phyloP scores from a whole-genome alignment of 768 basidiomycete genomes.

The Russula earlei region DNA sequence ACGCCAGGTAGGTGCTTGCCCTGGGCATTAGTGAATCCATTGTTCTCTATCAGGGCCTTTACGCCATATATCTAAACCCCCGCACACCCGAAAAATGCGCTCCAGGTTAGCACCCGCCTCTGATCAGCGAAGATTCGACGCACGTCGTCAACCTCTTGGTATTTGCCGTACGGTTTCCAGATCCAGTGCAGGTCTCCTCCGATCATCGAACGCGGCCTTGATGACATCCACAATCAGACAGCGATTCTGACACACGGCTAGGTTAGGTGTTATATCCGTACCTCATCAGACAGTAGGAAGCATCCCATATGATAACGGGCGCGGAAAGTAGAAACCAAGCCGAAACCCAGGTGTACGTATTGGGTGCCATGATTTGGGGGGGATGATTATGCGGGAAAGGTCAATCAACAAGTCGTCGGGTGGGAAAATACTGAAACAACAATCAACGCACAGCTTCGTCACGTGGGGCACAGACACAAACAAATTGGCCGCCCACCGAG shows the following conservation, averaged over 20 bases:
- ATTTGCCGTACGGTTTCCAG: slow-evolving; percentile 75
- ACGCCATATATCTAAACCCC: slow-evolving; percentile 63
- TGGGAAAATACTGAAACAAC: no score
- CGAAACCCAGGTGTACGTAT: slow-evolving; percentile 23
- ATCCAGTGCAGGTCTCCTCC: slow-evolving; percentile 90
- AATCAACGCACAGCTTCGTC: no score
- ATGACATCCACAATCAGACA: not conserved
- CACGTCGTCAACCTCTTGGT: slow-evolving; percentile 53
- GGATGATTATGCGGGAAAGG: not conserved
- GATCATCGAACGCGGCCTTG: slow-evolving; percentile 74
- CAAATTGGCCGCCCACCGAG: no score
- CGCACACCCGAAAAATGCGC: not conserved
- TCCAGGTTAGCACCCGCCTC: not conserved
- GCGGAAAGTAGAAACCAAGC: slow-evolving; percentile 43
- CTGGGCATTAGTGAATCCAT: slow-evolving; percentile 84
- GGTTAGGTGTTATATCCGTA: slow-evolving; percentile 29
- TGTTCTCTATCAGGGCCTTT: slow-evolving; percentile 47
- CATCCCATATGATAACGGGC: slow-evolving; percentile 72
- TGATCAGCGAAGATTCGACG: slow-evolving; percentile 19
- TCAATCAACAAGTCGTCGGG: no score
- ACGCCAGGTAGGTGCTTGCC: slow-evolving; percentile 25
- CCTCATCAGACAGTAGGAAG: slow-evolving; percentile 73
- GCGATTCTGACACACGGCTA: not conserved
- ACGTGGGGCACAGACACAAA: no score
- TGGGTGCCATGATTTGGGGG: slow-evolving; percentile 21